Conservation (phyloP, 106 monocot species). For the Hemerocallis citrina region DNA sequence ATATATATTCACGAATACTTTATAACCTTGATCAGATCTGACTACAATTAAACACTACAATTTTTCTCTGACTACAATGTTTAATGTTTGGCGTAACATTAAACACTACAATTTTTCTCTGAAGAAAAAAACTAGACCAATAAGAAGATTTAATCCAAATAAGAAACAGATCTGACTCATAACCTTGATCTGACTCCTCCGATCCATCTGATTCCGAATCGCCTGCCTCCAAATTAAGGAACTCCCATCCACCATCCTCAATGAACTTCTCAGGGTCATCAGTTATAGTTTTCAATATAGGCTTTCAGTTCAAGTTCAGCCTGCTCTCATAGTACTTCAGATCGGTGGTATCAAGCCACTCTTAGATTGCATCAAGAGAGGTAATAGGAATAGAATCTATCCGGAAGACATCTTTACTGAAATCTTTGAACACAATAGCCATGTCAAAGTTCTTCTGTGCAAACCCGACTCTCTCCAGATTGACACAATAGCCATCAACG, state of each 20-base stretch:
- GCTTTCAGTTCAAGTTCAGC: constrained; percentile 85
- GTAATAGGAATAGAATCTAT: constrained; percentile 87
- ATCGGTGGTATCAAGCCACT: constrained; percentile 93
- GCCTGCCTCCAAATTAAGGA: constrained; percentile 87
- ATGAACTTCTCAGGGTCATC: constrained; percentile 98
- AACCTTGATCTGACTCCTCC: constrained; percentile 81
- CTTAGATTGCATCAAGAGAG: constrained; percentile 84
- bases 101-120: no score
- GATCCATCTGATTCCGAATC: constrained; percentile 66
- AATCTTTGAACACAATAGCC: constrained; percentile 96
- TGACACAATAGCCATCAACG: no score
- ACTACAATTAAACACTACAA: no score
- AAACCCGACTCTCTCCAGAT: constrained; percentile 84
- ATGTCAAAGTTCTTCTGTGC: constrained; percentile 98
- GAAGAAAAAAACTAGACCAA: no score
- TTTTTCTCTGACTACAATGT: no score
- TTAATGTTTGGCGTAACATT: no score
- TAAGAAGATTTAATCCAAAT: no score
- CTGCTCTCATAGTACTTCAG: constrained; percentile 94
- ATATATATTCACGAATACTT: no score
- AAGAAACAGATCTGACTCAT: no score
- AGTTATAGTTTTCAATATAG: constrained; percentile 80
- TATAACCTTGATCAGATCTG: no score
- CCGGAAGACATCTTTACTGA: constrained; percentile 81
- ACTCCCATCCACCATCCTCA: constrained; percentile 94